phyloP scores from a whole-genome alignment of 75 land plant species.

The Pinus albicaulis region DNA sequence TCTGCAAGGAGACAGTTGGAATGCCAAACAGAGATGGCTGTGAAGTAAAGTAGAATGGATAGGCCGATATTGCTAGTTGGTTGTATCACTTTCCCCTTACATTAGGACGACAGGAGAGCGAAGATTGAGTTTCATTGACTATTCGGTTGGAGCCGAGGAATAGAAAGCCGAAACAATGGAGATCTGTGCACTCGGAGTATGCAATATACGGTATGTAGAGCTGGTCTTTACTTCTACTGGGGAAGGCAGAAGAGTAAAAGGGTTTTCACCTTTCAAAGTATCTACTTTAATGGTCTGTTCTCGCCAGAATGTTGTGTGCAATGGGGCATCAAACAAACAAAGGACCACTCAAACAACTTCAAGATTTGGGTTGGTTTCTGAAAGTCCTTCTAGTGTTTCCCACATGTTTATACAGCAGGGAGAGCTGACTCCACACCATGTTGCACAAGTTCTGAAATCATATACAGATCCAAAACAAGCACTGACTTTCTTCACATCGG shows the following conservation, averaged over 20 bases:
- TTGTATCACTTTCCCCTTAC: no score
- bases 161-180: background rate
- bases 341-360: background rate
- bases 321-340: conserved; percentile 1
- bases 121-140: no score
- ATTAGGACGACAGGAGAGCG: no score
- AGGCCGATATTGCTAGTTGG: no score
- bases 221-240: background rate
- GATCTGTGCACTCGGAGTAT: conserved; percentile 2
- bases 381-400: background rate
- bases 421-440: conserved; percentile 27
- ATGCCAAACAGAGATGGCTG: no score
- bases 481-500: conserved; percentile 30
- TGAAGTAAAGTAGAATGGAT: no score
- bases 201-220: background rate
- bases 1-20: no score
- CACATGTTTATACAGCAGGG: conserved; percentile 2
- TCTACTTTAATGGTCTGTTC: background rate
- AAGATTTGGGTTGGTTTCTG: conserved; percentile 7
- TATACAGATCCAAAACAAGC: conserved; percentile 25
- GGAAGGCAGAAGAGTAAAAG: background rate
- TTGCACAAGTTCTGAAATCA: conserved; percentile 36
- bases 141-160: background rate
- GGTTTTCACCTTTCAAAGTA: background rate
- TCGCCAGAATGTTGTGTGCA: background rate